phyloP scores from a whole-genome alignment of 441 rosid genomes.

The Populus hybrid region DNA sequence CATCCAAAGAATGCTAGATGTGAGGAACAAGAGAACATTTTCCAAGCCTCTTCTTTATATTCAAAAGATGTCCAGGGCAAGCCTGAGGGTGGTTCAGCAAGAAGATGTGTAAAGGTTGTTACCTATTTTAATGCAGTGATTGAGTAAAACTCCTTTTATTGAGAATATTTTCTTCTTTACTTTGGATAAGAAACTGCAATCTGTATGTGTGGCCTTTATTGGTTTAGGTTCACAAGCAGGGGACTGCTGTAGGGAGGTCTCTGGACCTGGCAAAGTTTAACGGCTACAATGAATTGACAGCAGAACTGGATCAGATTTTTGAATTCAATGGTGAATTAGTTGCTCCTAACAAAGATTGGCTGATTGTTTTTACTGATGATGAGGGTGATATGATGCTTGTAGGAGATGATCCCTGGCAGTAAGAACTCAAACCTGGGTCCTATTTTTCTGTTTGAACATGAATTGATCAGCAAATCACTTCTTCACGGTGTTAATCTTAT shows the following conservation, averaged over 20 bases:
- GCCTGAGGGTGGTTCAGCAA: constrained; percentile 29
- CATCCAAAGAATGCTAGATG: constrained; percentile 8
- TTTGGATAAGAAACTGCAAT: not conserved
- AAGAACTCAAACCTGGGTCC: constrained; percentile 27
- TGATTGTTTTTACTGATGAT: constrained; percentile 67
- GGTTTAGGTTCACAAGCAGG: constrained; percentile 71
- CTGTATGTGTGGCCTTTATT: not conserved
- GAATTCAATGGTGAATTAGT: constrained; percentile 66
- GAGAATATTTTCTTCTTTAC: not conserved
- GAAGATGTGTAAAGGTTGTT: constrained; percentile 63
- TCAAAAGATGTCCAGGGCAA: constrained; percentile 26
- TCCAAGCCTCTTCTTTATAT: constrained; percentile 5
- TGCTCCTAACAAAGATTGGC: constrained; percentile 56
- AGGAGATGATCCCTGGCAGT: constrained; percentile 95
- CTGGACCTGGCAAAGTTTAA: constrained; percentile 73
- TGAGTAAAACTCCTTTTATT: not conserved
- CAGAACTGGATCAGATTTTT: constrained; percentile 63
- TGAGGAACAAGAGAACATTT: not conserved
- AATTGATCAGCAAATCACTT: not conserved
- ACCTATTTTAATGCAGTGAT: not conserved
- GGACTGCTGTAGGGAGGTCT: constrained; percentile 69
- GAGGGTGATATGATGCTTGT: constrained; percentile 93
- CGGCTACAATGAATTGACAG: constrained; percentile 53
- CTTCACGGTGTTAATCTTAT: not conserved
- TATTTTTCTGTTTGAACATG: not conserved